phyloP scores from a whole-genome alignment of 148 eudicot genomes.

The Dysphania ambrosioides region DNA sequence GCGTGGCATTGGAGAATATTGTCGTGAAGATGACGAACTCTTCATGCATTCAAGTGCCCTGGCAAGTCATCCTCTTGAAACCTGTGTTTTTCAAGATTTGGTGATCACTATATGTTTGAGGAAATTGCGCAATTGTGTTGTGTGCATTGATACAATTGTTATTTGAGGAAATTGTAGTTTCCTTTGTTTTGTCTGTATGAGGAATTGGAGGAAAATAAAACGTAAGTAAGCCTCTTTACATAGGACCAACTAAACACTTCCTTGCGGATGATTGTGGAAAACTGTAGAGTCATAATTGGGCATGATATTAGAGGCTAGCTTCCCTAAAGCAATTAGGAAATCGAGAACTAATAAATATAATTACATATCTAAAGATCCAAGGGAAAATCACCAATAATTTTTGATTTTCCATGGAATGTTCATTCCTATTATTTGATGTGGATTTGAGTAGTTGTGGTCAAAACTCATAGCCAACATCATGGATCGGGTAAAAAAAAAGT shows the following conservation, averaged over 20 bases:
- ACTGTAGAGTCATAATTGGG: background rate
- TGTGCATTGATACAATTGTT: background rate
- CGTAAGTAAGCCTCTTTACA: background rate
- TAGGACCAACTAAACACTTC: background rate
- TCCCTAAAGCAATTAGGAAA: background rate
- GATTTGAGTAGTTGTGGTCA: no score
- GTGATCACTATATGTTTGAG: background rate
- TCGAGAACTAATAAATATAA: background rate
- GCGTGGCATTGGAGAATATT: slow-evolving; percentile 81
- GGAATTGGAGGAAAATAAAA: background rate
- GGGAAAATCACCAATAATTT: no score
- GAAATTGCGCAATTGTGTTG: no score
- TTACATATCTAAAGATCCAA: background rate
- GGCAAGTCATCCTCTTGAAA: slow-evolving; percentile 41
- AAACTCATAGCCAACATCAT: no score
- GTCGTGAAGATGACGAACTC: slow-evolving; percentile 94
- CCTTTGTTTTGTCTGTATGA: background rate
- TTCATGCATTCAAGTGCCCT: slow-evolving; percentile 76
- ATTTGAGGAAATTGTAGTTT: background rate
- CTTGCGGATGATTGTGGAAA: background rate
- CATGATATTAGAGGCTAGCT: background rate
- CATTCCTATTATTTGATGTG: no score
- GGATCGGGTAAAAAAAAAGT: no score
- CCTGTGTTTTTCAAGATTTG: background rate
- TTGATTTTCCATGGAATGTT: no score